Base-by-base conservation (phyloP, 2,329 filamentous ascomycete genomes). In the Penicillium sp. region DNA sequence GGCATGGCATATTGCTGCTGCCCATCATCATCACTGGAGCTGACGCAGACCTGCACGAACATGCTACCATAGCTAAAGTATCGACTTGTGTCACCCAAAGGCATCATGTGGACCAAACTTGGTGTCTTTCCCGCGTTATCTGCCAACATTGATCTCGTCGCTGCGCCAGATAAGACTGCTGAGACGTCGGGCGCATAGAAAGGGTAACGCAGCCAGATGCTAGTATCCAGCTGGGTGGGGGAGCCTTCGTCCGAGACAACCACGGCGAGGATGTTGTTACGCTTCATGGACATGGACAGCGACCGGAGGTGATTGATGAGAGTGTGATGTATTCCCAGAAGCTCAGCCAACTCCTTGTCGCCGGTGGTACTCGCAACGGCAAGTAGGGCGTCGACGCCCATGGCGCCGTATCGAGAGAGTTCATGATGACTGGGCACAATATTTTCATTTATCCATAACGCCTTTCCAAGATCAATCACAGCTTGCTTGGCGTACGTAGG, bases 391-490 rank as follows among this genome's bases (percentile, higher is more conserved):
- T 75, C 74, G n/a, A 75, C 64, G 24, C 72, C 66, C 67, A 73
- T 72, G 16, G 66, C 63, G 2, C 74, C 75, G 48, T 77, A 76
- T n/a, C 66, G 66, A 40, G 65, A 62, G 5, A 78, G 53, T 42
- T 78, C 75, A 22, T 68, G 65, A 54, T 77, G 73, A 20, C 69
- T 65, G 10, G 78, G 73, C 22, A 76, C 63, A 37, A 79, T 71
- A 3, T 71, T 63, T 44, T 74, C 71, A 42, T 72, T 81, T n/a
- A 96, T 84, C 92, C 92, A 97, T 71, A 90, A 88, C 0, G 87
- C 82, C 72, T 96, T 97, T 24, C 90, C 87, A 49, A 97, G 78
- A 72, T 96, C 90, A 1, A 93, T 83, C 66, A 95, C 92, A 1
- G 90, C 88, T 73, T 96, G 92, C 56, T 89, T 86, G 16, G 71